A percentile compares a stretch with the other conserved stretches of the same genome.
Conservation (phyloP, 352 stramenopile genomes). For the Peronospora destructor region DNA sequence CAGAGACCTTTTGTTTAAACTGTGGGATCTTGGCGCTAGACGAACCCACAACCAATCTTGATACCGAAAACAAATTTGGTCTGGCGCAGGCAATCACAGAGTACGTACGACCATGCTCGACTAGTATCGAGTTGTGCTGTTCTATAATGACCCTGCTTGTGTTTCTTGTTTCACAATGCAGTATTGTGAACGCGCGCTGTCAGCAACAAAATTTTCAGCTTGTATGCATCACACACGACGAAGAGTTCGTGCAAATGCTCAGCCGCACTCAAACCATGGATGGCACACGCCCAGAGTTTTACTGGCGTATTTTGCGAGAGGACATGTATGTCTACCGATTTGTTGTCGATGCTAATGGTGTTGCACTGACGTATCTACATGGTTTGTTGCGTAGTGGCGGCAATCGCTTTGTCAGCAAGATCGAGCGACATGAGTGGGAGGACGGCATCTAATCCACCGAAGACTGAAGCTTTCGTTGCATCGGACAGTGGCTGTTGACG, state of each 20-base stretch:
- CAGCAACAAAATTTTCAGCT: slow-evolving; percentile 99
- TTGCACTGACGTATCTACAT: neutral
- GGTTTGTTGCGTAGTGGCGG: slow-evolving; percentile 37
- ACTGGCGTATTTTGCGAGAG: slow-evolving; percentile 77
- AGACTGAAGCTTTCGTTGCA: neutral
- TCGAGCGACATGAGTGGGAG: slow-evolving; percentile 64
- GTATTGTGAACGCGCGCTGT: slow-evolving; percentile 91
- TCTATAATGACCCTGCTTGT: slow-evolving; percentile 6
- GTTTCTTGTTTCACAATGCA: slow-evolving; percentile 21
- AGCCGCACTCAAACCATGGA: slow-evolving; percentile 73
- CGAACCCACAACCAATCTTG: slow-evolving; percentile 97
- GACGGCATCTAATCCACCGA: slow-evolving; percentile 28
- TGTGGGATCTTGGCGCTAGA: slow-evolving; percentile 98
- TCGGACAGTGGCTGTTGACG: neutral
- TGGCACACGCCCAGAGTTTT: slow-evolving; percentile 69
- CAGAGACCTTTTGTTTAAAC: slow-evolving; percentile 98
- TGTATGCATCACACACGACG: slow-evolving; percentile 99
- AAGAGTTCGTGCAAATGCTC: slow-evolving; percentile 90
- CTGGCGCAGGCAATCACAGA: slow-evolving; percentile 83
- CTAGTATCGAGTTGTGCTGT: neutral
- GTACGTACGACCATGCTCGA: slow-evolving; percentile 33
- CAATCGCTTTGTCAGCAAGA: slow-evolving; percentile 82
- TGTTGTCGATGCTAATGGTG: neutral
- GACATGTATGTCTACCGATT: slow-evolving; percentile 55
- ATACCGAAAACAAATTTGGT: slow-evolving; percentile 95